These are phyloP conservation scores for Vanrija sp. DNA, from an alignment of 1,284 basidiomycete species.

Conservation along the genomic window DNA sequence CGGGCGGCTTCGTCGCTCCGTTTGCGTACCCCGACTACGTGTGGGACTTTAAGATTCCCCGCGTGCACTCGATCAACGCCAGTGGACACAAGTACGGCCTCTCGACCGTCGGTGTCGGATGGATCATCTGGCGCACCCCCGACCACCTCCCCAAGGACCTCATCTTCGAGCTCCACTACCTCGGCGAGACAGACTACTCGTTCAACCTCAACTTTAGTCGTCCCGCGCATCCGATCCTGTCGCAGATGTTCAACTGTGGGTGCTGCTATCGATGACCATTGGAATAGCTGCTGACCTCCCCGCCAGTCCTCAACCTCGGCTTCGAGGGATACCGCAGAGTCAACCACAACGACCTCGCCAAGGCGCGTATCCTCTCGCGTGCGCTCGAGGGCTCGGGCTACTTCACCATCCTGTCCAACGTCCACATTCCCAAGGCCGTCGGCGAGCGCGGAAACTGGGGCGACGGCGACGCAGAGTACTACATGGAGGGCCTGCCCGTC, in stretches of 20 bases:
- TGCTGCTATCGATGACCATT: background rate
- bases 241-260: conserved; percentile 79
- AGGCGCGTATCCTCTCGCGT: conserved; percentile 77
- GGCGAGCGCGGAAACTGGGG: conserved; percentile 5
- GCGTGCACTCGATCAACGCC: conserved; percentile 64
- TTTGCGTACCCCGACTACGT: conserved; percentile 58
- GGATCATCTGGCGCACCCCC: conserved; percentile 78
- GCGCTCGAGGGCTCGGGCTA: conserved; percentile 77
- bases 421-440: conserved; percentile 46
- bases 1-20: conserved; percentile 74
- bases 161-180: conserved; percentile 88
- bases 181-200: conserved; percentile 57
- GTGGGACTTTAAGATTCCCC: conserved; percentile 83
- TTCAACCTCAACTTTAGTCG: conserved; percentile 95
- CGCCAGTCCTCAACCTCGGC: conserved; percentile 66
- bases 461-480: conserved; percentile 33
- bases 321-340: conserved; percentile 70
- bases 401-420: conserved; percentile 57
- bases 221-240: conserved; percentile 73
- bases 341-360: conserved; percentile 68
- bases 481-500: conserved; percentile 68
- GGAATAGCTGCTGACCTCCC: background rate
- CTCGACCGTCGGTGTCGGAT: conserved; percentile 56
- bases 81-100: conserved; percentile 88
- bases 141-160: conserved; percentile 77